Base-by-base conservation (phyloP, 768 basidiomycete genomes). In the Arthromyces matolae region DNA sequence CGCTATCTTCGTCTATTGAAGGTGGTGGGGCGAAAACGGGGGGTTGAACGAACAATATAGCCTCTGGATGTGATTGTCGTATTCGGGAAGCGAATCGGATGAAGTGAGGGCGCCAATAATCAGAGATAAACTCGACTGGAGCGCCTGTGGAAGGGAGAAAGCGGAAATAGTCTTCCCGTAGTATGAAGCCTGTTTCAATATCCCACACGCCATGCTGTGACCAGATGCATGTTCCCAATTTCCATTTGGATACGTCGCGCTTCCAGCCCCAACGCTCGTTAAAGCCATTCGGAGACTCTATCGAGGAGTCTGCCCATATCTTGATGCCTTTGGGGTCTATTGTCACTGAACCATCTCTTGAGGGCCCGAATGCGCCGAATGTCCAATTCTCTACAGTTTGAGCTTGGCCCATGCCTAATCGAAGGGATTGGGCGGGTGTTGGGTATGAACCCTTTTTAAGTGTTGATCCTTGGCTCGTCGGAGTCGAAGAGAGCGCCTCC, bases 151-250 rank as follows among this genome's bases (percentile, higher is more conserved):
- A 53, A 13, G 79, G 78, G 9, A 72, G 52, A 46, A 62, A 73
- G 34, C 64, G 67, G 70, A 97, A 98, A 66, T 98, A 95, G 47
- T 84, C 77, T 0, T 89, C 84, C 13, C 72, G 70, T 49, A 91
- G 69, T 14, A 93, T 55, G 42, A 73, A 77, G 1, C 86, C 84
- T 0, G 81, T 78, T 49, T 81, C 74, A 51, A 81, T 49, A 60
- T 95, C 87, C 94, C 94, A 97, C 0, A 96, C 85, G 50, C 83
- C 87, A 58, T 95, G 92, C 58, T 78, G 76, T 0, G 92, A 92
- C 93, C 93, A 96, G 12, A 91, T 62, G 61, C 89, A 91, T 13
- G 70, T 79, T 3, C 93, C 93, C 1, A 92, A 72, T 39, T 74
- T 69, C 86, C 93, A 95, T 1, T 67, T 60, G 1, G 66, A 54